Conservation (phyloP, 495 filamentous ascomycete species). For the Pseudoneurospora amorphoporcata region DNA sequence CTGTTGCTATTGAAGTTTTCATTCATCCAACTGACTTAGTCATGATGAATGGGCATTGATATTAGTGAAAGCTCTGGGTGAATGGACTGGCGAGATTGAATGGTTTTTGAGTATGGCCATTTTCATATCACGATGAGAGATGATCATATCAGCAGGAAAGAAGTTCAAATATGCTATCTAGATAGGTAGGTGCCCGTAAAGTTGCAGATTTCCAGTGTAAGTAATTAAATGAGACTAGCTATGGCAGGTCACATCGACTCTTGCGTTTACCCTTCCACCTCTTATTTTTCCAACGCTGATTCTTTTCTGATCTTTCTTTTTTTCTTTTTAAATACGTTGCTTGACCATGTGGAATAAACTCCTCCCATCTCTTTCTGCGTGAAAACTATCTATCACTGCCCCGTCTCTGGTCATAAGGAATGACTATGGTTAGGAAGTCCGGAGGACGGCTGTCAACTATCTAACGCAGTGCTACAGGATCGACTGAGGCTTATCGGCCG, state of each 20-base stretch:
- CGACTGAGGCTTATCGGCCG: not conserved
- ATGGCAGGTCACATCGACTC: not conserved
- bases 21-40: no score
- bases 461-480: not conserved
- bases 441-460: not conserved
- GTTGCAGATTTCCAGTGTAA: not conserved
- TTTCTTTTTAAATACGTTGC: not conserved
- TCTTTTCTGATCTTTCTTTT: not conserved
- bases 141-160: not conserved
- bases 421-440: not conserved
- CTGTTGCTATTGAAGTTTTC: no score
- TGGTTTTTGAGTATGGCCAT: no score
- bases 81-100: no score
- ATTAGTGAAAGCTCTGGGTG: no score
- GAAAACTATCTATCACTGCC: not conserved
- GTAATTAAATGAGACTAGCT: not conserved
- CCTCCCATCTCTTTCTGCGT: not conserved
- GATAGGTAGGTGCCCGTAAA: not conserved
- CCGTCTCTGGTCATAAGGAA: not conserved
- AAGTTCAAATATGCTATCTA: not conserved
- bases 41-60: no score
- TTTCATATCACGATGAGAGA: not conserved
- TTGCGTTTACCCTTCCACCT: not conserved
- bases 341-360: not conserved
- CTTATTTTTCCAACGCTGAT: not conserved